Base-by-base conservation (phyloP, 768 basidiomycete genomes). In the Lentinula detonsa region DNA sequence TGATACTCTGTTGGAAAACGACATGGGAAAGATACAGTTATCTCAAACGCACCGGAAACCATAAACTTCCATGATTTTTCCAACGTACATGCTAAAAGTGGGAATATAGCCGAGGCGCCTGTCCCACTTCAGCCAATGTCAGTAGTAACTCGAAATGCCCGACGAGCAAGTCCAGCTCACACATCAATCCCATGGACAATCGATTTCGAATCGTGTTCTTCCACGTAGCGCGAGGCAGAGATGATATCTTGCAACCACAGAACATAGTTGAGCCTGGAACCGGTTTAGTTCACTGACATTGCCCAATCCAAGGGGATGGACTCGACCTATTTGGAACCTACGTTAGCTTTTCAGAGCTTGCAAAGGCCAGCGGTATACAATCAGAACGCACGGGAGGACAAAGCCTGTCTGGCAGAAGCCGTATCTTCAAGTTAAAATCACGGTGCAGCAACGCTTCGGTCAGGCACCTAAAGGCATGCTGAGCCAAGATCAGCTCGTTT, bases 41-140 rank as follows among this genome's bases (percentile, higher is more conserved):
- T 18, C 2, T 5, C 31, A 15, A 4, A 31, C 45, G 37, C 45
- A 37, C 93, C 93, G 49, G 91, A 92, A 0, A 82, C 92, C 21
- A 83, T 63, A 59, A 95, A 84, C 1, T 66, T 67, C 85, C 89
- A 91, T 4, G 63, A 69, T 5, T 76, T 69, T 48, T 84, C 73
- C 39, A 84, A 65, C 1, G 76, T 75, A 64, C 87, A 88, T 0
- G 78, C 83, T 0, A 98, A 76, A 1, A 98, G 76, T 0, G 95
- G 88, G 65, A 97, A 98, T 59, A 98, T 93, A 0, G 85, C 90
- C 0, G 91, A 91, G 6, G 94, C 87, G 0, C 96, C 96, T 7
- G 95, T 96, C 21, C 96, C 96, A 42, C 93, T 93, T 4, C 8
- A 18, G 28, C 10, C 7, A 28, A 4, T n/a, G 16, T 56, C n/a